A percentile compares a stretch with the other conserved stretches of the same genome.
These are phyloP conservation scores for Phytophthora constricta DNA, from an alignment of 352 stramenopile genomes.

Conservation along the genomic window DNA sequence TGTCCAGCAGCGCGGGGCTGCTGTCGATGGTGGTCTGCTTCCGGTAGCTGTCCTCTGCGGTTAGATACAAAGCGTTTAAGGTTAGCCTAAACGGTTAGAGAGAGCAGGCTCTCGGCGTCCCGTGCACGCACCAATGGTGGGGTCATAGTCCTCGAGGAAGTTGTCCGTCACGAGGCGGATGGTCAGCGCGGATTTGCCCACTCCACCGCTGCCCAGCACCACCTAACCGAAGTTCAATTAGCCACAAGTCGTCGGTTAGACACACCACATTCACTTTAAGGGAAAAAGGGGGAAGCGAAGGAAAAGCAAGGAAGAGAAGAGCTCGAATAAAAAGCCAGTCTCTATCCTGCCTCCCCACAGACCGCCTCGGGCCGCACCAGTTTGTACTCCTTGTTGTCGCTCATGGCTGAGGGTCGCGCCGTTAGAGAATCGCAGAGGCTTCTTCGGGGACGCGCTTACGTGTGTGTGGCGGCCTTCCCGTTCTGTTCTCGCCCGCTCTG, in stretches of 20 bases:
- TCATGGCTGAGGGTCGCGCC: slow-evolving; percentile 38
- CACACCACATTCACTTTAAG: slow-evolving; percentile 4
- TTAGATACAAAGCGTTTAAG: too few species aligned
- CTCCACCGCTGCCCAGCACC: slow-evolving; percentile 89
- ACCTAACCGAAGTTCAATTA: slow-evolving; percentile 44
- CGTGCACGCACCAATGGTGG: slow-evolving; percentile 90
- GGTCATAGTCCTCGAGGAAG: slow-evolving; percentile 94
- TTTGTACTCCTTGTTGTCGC: slow-evolving; percentile 87
- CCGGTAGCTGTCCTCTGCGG: slow-evolving; percentile 91
- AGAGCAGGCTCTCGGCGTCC: too few species aligned
- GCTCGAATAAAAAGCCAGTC: background rate
- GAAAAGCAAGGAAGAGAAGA: background rate
- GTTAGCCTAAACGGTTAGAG: too few species aligned
- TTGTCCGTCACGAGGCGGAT: slow-evolving; percentile 93
- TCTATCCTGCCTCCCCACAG: background rate
- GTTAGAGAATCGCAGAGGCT: slow-evolving; percentile 13
- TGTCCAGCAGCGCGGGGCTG: slow-evolving; percentile 84
- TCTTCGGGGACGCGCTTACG: slow-evolving; percentile 28
- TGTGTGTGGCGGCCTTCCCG: slow-evolving; percentile 18
- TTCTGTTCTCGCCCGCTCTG: slow-evolving; percentile 37
- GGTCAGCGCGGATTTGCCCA: slow-evolving; percentile 93
- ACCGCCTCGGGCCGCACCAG: slow-evolving; percentile 44
- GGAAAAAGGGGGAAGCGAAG: slow-evolving; percentile 5
- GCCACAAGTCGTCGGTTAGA: background rate
- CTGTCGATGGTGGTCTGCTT: slow-evolving; percentile 91